A percentile compares a stretch with the other conserved stretches of the same genome.
Evolutionary conservation across 176 grass and related monocot species (phyloP).

Genomic region (Elymus sibiricus): DNA sequence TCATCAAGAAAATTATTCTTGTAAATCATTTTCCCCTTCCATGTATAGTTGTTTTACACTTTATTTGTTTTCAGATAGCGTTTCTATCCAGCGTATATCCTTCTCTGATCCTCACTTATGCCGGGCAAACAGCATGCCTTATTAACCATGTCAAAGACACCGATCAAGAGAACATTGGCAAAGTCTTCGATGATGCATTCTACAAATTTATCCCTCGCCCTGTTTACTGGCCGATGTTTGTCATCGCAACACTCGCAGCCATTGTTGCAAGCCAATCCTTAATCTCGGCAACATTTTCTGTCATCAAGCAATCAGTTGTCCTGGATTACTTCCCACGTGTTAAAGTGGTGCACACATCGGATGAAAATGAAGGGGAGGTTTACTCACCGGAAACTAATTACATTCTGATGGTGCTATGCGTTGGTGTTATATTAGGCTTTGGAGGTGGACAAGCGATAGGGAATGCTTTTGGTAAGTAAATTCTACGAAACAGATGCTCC

Average conservation of each 20-base stretch:
- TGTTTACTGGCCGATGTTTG: constrained; percentile 90
- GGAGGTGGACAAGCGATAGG: constrained; percentile 77
- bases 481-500: background rate
- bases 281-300: constrained; percentile 84
- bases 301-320: constrained; percentile 84
- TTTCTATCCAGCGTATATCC: constrained; percentile 85
- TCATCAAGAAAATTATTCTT: background rate
- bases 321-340: constrained; percentile 77
- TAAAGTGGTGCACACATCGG: constrained; percentile 82
- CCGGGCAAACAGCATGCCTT: constrained; percentile 85
- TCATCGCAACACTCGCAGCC: constrained; percentile 63
- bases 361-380: constrained; percentile 81
- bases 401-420: constrained; percentile 80
- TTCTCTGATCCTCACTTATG: constrained; percentile 83
- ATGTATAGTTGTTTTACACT: background rate
- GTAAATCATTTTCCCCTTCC: background rate
- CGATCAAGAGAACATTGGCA: too few species aligned
- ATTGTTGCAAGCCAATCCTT: constrained; percentile 92
- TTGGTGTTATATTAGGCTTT: constrained; percentile 68
- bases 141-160: constrained; percentile 66
- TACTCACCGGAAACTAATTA: constrained; percentile 89
- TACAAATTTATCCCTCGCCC: constrained; percentile 67
- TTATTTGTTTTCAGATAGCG: constrained; percentile 51
- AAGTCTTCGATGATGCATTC: constrained; percentile 59
- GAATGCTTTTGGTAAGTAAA: constrained; percentile 75